phyloP scores from a whole-genome alignment of 139 green algal species.

The Yamagishiella unicocca region DNA sequence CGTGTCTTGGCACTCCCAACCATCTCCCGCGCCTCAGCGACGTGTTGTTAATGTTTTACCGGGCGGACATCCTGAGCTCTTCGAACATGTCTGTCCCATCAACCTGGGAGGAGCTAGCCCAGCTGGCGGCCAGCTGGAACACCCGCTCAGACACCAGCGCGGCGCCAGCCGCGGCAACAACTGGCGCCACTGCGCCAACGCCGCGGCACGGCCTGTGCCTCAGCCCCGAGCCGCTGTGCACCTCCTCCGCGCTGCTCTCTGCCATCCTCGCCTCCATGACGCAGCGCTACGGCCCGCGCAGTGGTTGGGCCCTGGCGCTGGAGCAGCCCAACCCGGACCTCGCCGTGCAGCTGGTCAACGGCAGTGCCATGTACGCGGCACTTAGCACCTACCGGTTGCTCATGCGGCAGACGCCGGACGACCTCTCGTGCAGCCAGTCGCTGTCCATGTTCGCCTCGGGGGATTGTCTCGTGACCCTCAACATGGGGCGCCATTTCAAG shows the following conservation, averaged over 20 bases:
- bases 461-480: constrained; percentile 23
- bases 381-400: neutral
- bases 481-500: constrained; percentile 12
- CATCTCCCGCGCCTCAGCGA: constrained; percentile 8
- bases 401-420: neutral
- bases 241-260: neutral
- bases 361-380: neutral
- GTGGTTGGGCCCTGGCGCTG: constrained; percentile 13
- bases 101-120: constrained; percentile 5
- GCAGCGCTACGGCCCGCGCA: constrained; percentile 3
- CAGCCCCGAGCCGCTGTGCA: neutral
- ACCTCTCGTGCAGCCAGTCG: constrained; percentile 1
- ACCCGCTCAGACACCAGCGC: neutral
- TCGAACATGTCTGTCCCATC: neutral
- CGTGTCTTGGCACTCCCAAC: too few species aligned
- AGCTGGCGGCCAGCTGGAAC: neutral
- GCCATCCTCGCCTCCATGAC: constrained; percentile 24
- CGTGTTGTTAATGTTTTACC: constrained; percentile 17
- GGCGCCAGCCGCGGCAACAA: neutral
- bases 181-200: neutral
- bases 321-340: neutral
- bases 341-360: constrained; percentile 21
- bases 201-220: constrained; percentile 32
- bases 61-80: neutral
- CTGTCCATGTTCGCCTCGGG: neutral